phyloP scores from a whole-genome alignment of 106 monocot genomes.

The Ottelia alismoides region DNA sequence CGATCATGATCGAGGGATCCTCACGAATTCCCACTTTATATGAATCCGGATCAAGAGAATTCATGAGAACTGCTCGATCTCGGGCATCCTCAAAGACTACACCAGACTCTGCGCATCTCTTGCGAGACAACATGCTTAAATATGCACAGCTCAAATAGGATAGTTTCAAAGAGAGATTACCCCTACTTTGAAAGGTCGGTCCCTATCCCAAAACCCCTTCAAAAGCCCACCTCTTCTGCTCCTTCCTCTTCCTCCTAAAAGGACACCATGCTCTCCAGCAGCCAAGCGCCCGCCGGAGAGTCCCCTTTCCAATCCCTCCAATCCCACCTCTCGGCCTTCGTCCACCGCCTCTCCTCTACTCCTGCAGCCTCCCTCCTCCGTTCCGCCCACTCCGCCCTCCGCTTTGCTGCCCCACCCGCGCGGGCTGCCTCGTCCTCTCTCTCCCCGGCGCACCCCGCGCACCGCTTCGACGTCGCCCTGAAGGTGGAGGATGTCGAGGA shows the following conservation, averaged over 20 bases:
- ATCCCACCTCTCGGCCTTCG: constrained; percentile 11
- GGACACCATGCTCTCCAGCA: not conserved
- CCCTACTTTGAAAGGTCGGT: too few relatives aligned
- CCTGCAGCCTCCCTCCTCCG: not conserved
- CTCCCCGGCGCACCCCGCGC: not conserved
- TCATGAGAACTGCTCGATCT: too few relatives aligned
- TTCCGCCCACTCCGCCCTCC: not conserved
- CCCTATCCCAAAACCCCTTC: not conserved
- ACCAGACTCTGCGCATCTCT: too few relatives aligned
- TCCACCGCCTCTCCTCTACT: not conserved
- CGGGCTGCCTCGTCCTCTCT: not conserved
- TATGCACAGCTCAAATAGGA: too few relatives aligned
- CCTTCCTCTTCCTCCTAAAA: not conserved
- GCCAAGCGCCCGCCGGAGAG: not conserved
- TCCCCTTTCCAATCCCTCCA: constrained; percentile 11
- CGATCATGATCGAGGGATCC: too few relatives aligned
- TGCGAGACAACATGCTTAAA: too few relatives aligned
- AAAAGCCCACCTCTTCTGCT: not conserved
- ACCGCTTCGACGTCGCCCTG: constrained; percentile 23
- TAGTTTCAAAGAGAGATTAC: too few relatives aligned
- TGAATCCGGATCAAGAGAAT: too few relatives aligned
- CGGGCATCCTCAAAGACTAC: too few relatives aligned
- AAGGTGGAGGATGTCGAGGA: constrained; percentile 33
- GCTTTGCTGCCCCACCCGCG: not conserved
- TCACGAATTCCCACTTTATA: too few relatives aligned